phyloP scores from a whole-genome alignment of 192 early-diverging fungal species.

The Nowakowskiella sp. region DNA sequence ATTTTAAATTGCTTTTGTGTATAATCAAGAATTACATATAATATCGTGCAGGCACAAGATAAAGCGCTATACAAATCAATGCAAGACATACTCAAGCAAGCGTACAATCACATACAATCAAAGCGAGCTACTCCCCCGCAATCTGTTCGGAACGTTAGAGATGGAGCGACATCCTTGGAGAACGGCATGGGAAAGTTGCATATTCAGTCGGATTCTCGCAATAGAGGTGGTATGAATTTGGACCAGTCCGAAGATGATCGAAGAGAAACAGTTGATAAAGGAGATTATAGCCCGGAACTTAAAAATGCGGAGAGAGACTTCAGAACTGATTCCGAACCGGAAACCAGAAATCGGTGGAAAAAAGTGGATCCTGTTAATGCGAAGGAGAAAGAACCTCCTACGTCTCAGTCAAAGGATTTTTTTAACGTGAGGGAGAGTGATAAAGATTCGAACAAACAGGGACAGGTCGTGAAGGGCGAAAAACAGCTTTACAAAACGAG shows the following conservation, averaged over 20 bases:
- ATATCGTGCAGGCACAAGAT: conserved; percentile 44
- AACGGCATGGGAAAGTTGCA: no score
- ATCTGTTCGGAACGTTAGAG: no score
- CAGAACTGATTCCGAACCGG: not conserved
- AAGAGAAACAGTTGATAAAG: not conserved
- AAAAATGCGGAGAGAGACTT: not conserved
- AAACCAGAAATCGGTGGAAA: not conserved
- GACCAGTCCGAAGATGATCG: not conserved
- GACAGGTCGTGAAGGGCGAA: conserved; percentile 34
- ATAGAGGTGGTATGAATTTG: not conserved
- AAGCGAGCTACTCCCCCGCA: not conserved
- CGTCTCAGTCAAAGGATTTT: not conserved
- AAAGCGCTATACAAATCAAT: conserved; percentile 68
- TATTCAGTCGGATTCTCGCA: not conserved
- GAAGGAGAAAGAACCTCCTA: not conserved
- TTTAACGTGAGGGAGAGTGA: no score
- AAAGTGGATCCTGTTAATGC: not conserved
- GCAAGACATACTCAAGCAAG: conserved; percentile 72
- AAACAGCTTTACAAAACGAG: conserved; percentile 83
- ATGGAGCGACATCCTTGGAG: no score
- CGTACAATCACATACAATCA: conserved; percentile 51
- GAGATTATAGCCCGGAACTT: not conserved
- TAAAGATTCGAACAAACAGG: not conserved
- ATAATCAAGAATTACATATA: no score
- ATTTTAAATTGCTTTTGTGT: not conserved